phyloP scores from a whole-genome alignment of 208 protist species.

The Blastocrithidia nonstop region DNA sequence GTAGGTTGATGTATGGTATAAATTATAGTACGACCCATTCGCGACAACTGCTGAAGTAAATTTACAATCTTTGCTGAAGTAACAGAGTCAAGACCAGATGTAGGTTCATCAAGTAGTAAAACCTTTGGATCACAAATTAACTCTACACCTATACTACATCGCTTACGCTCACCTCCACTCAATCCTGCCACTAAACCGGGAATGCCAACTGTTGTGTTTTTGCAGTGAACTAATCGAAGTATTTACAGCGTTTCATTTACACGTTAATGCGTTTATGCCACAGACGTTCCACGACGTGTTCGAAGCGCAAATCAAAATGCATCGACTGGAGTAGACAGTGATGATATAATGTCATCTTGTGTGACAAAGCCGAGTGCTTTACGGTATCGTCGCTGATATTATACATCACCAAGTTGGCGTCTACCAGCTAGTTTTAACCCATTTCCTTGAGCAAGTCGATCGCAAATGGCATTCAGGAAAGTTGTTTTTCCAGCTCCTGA shows the following conservation, averaged over 20 bases:
- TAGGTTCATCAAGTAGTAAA: conserved; percentile 84
- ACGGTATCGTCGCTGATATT: conserved; percentile 33
- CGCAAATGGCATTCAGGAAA: conserved; percentile 69
- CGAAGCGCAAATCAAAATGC: conserved; percentile 65
- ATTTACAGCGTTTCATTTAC: conserved; percentile 51
- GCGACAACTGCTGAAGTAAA: conserved; percentile 53
- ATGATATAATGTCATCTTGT: conserved; percentile 71
- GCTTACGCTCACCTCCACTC: conserved; percentile 82
- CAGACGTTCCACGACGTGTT: conserved; percentile 27
- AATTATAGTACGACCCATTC: conserved; percentile 72
- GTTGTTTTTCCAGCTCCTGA: conserved; percentile 82
- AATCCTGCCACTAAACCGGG: conserved; percentile 54
- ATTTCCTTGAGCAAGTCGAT: conserved; percentile 23
- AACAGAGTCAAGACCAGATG: conserved; percentile 77
- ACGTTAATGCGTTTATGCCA: conserved; percentile 19
- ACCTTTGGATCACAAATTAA: conserved; percentile 75
- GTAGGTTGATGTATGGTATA: conserved; percentile 92
- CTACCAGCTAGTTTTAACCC: conserved; percentile 26
- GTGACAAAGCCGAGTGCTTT: conserved; percentile 61
- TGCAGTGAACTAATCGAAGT: conserved; percentile 44
- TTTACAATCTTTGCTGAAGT: conserved; percentile 74
- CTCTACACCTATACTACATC: conserved; percentile 78
- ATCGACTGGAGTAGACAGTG: conserved; percentile 41
- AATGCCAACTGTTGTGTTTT: conserved; percentile 56
- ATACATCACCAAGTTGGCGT: conserved; percentile 47